Percentiles rank a stretch among this genome's conserved stretches.
Conservation (phyloP, 495 filamentous ascomycete genomes). For the Podospora appendiculata region DNA sequence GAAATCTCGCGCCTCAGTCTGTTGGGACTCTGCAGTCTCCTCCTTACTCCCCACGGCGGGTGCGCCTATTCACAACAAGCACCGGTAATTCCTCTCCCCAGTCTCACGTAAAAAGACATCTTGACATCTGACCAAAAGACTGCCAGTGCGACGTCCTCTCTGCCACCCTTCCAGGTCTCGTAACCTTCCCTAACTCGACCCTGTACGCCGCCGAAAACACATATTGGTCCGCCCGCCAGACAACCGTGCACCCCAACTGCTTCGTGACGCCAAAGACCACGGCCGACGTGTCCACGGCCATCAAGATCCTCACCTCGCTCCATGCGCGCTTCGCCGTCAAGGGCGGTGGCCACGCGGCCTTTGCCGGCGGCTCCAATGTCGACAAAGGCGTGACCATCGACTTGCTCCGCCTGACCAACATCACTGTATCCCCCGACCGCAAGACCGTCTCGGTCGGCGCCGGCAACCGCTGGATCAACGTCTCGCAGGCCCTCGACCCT, state of each 20-base stretch:
- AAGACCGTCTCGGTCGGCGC: slow-evolving; percentile 33
- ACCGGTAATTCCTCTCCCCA: not conserved
- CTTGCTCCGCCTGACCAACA: slow-evolving; percentile 35
- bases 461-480: slow-evolving; percentile 44
- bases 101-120: slow-evolving; percentile 9
- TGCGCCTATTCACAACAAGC: too few relatives aligned
- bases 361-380: slow-evolving; percentile 39
- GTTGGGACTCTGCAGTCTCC: too few relatives aligned
- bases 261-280: slow-evolving; percentile 30
- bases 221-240: slow-evolving; percentile 46
- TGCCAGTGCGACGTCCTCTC: slow-evolving; percentile 11
- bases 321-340: slow-evolving; percentile 42
- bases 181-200: slow-evolving; percentile 12
- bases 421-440: slow-evolving; percentile 26
- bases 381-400: slow-evolving; percentile 45
- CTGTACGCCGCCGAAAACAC: slow-evolving; percentile 7
- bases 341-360: slow-evolving; percentile 45
- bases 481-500: slow-evolving; percentile 42
- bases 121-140: slow-evolving; percentile 13
- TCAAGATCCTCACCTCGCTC: slow-evolving; percentile 22
- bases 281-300: slow-evolving; percentile 28
- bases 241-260: slow-evolving; percentile 28
- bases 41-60: too few relatives aligned
- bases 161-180: slow-evolving; percentile 8
- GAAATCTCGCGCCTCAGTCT: too few relatives aligned